These are phyloP conservation scores for Sisymbrium irio DNA, from an alignment of 345 rosid genomes.

Conservation along the genomic window DNA sequence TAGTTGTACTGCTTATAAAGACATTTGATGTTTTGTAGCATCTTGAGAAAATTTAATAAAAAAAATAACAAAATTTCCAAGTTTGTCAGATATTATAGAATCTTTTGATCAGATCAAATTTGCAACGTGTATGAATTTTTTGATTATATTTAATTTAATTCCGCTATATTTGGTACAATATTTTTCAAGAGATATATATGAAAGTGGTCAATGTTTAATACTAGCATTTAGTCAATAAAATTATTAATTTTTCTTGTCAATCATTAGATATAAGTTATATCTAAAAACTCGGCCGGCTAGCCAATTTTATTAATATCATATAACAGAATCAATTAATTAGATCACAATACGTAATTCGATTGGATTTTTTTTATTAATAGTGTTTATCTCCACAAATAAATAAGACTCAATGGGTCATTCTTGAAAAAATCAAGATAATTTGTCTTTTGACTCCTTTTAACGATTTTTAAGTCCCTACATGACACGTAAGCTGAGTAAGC, in stretches of 20 bases:
- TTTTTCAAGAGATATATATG: neutral
- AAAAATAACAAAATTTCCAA: neutral
- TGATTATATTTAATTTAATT: neutral
- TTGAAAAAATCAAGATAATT: neutral
- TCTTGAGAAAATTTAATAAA: neutral
- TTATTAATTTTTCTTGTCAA: too few relatives aligned
- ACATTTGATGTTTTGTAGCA: neutral
- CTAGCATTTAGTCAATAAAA: neutral
- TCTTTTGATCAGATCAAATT: neutral
- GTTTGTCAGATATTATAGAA: neutral
- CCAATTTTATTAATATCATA: too few relatives aligned
- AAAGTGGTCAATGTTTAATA: neutral
- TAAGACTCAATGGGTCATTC: neutral
- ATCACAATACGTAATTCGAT: too few relatives aligned
- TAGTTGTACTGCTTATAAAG: neutral
- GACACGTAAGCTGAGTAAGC: conserved; percentile 22
- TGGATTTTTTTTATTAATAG: too few relatives aligned
- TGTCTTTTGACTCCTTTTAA: neutral
- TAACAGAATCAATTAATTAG: too few relatives aligned
- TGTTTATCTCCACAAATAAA: neutral
- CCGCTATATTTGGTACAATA: neutral
- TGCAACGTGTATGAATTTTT: neutral
- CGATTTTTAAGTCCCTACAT: too few relatives aligned
- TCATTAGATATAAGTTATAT: too few relatives aligned
- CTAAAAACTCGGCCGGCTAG: too few relatives aligned